These are phyloP conservation scores for Euphorbia schlechtendalii DNA, from an alignment of 441 rosid genomes.

Conservation along the genomic window DNA sequence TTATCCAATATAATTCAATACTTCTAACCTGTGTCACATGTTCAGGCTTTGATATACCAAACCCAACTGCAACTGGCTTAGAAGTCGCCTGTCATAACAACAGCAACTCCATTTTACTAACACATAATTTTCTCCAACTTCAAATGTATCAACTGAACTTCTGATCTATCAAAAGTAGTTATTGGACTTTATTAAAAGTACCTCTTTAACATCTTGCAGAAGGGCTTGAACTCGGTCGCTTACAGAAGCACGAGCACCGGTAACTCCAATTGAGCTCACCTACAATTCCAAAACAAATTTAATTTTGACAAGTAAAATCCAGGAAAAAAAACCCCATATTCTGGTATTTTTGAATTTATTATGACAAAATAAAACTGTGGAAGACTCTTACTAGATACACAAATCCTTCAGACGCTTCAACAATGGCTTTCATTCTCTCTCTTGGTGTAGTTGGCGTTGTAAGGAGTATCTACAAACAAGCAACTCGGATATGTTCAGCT, in stretches of 20 bases:
- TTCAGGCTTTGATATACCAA: slow-evolving; percentile 88
- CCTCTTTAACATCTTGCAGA: slow-evolving; percentile 66
- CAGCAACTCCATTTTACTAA: background rate
- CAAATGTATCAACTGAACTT: background rate
- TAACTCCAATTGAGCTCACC: slow-evolving; percentile 91
- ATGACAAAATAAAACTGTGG: background rate
- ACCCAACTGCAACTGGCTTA: slow-evolving; percentile 89
- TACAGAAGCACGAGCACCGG: slow-evolving; percentile 77
- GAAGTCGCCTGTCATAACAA: slow-evolving; percentile 43
- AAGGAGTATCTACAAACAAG: slow-evolving; percentile 59
- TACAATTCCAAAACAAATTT: slow-evolving; percentile 23
- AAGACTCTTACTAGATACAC: slow-evolving; percentile 71
- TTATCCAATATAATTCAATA: background rate
- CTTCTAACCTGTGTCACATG: slow-evolving; percentile 72
- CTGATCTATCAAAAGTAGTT: too few species aligned
- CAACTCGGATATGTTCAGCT: too few species aligned
- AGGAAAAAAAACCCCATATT: background rate
- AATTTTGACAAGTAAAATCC: too few species aligned
- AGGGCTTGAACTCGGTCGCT: slow-evolving; percentile 57
- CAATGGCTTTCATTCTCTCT: slow-evolving; percentile 81
- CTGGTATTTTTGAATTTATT: slow-evolving; percentile 3
- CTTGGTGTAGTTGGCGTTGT: slow-evolving; percentile 92
- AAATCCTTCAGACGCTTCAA: slow-evolving; percentile 82
- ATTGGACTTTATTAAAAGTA: too few species aligned
- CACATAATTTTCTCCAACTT: background rate